phyloP scores from a whole-genome alignment of 2,329 filamentous ascomycete species.

The Parastagonospora nodorum region DNA sequence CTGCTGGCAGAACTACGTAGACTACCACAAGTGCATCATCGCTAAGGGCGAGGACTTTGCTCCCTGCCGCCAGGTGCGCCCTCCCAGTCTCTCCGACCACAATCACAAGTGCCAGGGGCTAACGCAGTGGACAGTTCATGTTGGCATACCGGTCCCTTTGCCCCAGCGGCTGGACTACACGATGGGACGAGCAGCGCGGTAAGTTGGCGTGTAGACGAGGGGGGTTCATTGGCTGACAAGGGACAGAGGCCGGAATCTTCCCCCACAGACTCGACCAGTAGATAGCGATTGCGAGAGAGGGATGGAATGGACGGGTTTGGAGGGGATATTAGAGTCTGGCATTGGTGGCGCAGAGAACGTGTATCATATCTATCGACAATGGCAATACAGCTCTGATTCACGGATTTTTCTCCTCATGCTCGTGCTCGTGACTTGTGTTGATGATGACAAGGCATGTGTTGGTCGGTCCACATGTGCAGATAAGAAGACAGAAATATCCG shows the following conservation, averaged over 20 bases:
- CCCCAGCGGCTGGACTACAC: constrained; percentile 89
- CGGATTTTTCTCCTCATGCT: not conserved
- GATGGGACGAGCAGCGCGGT: constrained; percentile 99
- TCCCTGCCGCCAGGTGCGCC: constrained; percentile 87
- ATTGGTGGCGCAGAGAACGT: constrained; percentile 29
- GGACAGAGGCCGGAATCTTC: constrained; percentile 41
- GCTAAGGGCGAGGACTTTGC: constrained; percentile 99
- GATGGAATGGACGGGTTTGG: constrained; percentile 16
- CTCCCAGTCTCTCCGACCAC: not conserved
- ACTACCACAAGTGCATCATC: constrained; percentile 99
- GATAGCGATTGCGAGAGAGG: constrained; percentile 17
- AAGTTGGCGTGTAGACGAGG: constrained; percentile 45
- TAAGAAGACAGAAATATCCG: no score
- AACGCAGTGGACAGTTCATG: constrained; percentile 71
- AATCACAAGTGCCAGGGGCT: not conserved
- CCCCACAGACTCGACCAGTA: constrained; percentile 46
- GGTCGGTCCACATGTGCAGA: no score
- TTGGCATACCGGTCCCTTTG: constrained; percentile 96
- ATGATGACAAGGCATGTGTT: no score
- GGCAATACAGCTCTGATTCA: constrained; percentile 35
- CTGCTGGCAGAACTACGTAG: constrained; percentile 99
- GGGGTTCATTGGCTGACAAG: constrained; percentile 6
- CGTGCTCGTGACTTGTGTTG: no score
- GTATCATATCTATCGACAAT: constrained; percentile 36
- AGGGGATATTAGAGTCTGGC: constrained; percentile 30